A percentile compares a stretch with the other conserved stretches of the same genome.
These are phyloP conservation scores for Gentiana dahurica DNA, from an alignment of 257 asterid genomes.

Conservation along the genomic window DNA sequence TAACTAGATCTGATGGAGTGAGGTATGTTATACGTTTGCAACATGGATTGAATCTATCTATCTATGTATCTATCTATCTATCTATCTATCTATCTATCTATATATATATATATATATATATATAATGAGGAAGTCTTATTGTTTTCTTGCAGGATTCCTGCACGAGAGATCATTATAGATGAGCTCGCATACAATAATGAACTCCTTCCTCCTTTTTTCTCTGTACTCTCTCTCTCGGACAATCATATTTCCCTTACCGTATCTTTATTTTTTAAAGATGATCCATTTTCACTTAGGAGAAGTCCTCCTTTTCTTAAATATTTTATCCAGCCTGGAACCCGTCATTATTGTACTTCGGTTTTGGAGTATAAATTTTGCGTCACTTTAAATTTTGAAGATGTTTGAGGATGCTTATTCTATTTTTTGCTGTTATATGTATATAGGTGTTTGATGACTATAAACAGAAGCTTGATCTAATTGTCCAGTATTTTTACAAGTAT, in stretches of 20 bases:
- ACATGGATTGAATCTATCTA: neutral
- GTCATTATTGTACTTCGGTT: too few relatives aligned
- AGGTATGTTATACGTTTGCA: slow-evolving; percentile 31
- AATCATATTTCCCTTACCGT: too few relatives aligned
- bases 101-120: slow-evolving; percentile 1
- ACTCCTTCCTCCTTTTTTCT: slow-evolving; percentile 57
- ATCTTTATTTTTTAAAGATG: too few relatives aligned
- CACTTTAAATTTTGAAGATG: neutral
- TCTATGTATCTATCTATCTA: too few relatives aligned
- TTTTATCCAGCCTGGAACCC: too few relatives aligned
- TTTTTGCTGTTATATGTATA: neutral
- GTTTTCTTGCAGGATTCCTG: slow-evolving; percentile 56
- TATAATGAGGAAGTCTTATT: too few relatives aligned
- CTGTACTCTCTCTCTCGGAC: slow-evolving; percentile 38
- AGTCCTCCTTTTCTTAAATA: too few relatives aligned
- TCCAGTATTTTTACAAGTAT: slow-evolving; percentile 75
- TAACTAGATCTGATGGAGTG: slow-evolving; percentile 75
- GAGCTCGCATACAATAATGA: slow-evolving; percentile 53
- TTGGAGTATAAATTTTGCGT: neutral
- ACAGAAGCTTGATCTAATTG: slow-evolving; percentile 54
- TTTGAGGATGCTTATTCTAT: slow-evolving; percentile 1
- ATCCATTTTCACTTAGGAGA: too few relatives aligned
- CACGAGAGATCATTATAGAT: slow-evolving; percentile 64
- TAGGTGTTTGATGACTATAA: slow-evolving; percentile 69
- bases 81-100: neutral